A percentile compares a stretch with the other conserved stretches of the same genome.
Evolutionary conservation across 129 eudicot genomes (phyloP).

Genomic region (Solidago caesia): DNA sequence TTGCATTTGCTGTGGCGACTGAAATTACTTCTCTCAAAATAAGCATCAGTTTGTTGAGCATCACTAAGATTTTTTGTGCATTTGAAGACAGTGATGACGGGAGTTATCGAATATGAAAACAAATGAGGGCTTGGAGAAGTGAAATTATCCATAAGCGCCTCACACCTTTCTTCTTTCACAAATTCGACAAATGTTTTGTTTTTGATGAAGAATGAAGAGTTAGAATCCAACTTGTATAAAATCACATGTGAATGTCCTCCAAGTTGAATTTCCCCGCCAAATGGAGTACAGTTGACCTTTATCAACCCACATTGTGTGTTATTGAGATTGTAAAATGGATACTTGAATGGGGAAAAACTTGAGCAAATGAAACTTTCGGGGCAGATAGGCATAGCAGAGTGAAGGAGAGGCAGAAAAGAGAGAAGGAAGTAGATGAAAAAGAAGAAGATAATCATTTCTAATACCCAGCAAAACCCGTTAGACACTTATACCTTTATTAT

Average conservation of each 20-base stretch:
- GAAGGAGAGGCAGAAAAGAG: slow-evolving; percentile 14
- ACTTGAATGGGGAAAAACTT: background rate
- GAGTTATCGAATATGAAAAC: background rate
- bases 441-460: slow-evolving; percentile 11
- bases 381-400: slow-evolving; percentile 17
- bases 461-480: no score
- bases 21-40: background rate
- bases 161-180: slow-evolving; percentile 10
- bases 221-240: background rate
- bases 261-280: background rate
- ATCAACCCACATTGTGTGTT: slow-evolving; percentile 17
- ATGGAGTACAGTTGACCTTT: slow-evolving; percentile 8
- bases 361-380: slow-evolving; percentile 14
- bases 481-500: no score
- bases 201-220: background rate
- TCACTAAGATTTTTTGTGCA: slow-evolving; percentile 21
- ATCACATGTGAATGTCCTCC: slow-evolving; percentile 14
- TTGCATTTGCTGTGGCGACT: background rate
- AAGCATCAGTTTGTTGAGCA: background rate
- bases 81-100: slow-evolving; percentile 29
- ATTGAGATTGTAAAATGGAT: slow-evolving; percentile 6
- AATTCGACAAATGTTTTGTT: background rate
- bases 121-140: slow-evolving; percentile 29
- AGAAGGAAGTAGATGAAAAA: background rate
- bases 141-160: slow-evolving; percentile 4